Base-by-base conservation (phyloP, 257 asterid species). In the Haberlea rhodopensis region DNA sequence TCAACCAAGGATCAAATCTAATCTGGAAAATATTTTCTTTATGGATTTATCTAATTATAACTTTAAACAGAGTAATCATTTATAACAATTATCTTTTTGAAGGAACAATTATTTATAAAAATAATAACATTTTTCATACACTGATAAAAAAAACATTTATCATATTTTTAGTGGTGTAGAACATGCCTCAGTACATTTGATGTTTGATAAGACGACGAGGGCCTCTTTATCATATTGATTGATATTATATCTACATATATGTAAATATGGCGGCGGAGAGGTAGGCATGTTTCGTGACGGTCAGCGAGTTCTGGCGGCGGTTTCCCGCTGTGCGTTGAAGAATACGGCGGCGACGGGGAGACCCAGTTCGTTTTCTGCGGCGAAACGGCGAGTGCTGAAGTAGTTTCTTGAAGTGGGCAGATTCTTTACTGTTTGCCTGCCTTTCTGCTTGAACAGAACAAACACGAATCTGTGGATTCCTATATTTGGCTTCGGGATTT, bases 311-410 rank as follows among this genome's bases (percentile, higher is more conserved):
- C 98, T 72, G 25, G 95, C 92, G 18, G 98, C 98, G 16, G 96
- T 91, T 70, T 89, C 98, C 0, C 96, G 77, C 78, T 89, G 95
- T 0, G 95, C 90, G 11, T 87, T 91, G 89, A 91, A 91, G 89
- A 85, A 91, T 31, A 91, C 89, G 29, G 96, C 94, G 54, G 96
- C 96, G 52, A 91, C 90, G 6, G 98, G 98, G 65, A 72, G 82
- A 32, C 85, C 95, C 3, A 91, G 88, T 5, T 82, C 80, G 24
- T 91, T 87, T 6, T 84, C 95, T 19, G 77, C 78, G 1, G 96
- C 95, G 54, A 89, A 91, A 13, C 68, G 66, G 18, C 95, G 85
- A 24, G 90, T 83, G 67, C 70, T 76, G 83, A 87, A 91, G 32
- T 62, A 65, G 74, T 91, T 96, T 20, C 87, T 65, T 0, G 90